These are phyloP conservation scores for Termitomyces sp. DNA, from an alignment of 1,284 basidiomycete genomes.

Conservation along the genomic window DNA sequence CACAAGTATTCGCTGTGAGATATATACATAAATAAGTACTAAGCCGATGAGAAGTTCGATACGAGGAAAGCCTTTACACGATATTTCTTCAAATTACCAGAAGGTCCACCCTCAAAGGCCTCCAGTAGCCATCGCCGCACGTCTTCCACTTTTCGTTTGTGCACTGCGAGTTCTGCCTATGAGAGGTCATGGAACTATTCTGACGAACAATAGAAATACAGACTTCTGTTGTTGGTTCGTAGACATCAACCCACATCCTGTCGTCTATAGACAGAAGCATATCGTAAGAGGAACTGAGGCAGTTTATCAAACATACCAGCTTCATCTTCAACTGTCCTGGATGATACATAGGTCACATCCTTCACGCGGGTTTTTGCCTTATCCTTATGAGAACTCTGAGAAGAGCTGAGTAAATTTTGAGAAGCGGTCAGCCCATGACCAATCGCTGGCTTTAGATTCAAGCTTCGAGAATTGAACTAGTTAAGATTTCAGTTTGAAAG, in stretches of 20 bases:
- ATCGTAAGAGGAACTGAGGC: background rate
- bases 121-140: constrained; percentile 85
- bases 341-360: constrained; percentile 11
- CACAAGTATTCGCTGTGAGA: constrained; percentile 69
- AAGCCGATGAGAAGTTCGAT: background rate
- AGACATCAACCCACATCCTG: constrained; percentile 74
- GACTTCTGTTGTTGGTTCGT: constrained; percentile 66
- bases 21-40: constrained; percentile 1
- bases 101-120: constrained; percentile 68
- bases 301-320: constrained; percentile 8
- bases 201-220: constrained; percentile 1
- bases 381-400: constrained; percentile 15
- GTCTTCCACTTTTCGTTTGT: constrained; percentile 82
- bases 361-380: constrained; percentile 44
- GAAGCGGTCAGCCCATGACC: constrained; percentile 3
- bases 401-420: constrained; percentile 12
- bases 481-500: constrained; percentile 22
- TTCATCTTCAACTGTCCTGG: constrained; percentile 3
- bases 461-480: constrained; percentile 16
- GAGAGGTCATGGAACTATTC: constrained; percentile 5
- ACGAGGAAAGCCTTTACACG: constrained; percentile 46
- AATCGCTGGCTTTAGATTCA: constrained; percentile 11
- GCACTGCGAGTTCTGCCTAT: constrained; percentile 82
- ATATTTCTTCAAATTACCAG: constrained; percentile 68
- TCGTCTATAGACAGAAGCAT: constrained; percentile 29